Conservation (phyloP, 2,329 filamentous ascomycete species). For the Salinomyces thailandicus region DNA sequence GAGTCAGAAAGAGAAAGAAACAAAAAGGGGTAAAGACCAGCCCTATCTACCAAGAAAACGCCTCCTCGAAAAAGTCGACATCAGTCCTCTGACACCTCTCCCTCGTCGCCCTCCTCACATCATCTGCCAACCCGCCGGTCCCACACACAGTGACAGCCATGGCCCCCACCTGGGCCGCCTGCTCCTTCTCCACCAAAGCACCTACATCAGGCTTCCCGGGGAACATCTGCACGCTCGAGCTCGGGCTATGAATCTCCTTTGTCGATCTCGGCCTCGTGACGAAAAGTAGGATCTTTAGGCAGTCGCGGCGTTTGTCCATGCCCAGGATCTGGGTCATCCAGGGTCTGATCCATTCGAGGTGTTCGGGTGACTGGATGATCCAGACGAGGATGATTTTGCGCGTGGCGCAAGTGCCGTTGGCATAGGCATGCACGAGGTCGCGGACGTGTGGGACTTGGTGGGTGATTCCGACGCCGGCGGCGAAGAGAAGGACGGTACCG, state of each 20-base stretch:
- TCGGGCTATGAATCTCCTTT: constrained; percentile 68
- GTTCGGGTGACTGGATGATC: constrained; percentile 82
- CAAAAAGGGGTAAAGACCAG: too few species aligned
- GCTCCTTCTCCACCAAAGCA: constrained; percentile 70
- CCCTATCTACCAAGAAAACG: constrained; percentile 58
- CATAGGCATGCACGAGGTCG: constrained; percentile 47
- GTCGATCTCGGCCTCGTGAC: constrained; percentile 77
- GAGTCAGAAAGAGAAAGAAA: too few species aligned
- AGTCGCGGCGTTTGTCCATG: constrained; percentile 69
- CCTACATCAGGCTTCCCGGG: constrained; percentile 77
- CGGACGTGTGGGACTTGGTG: constrained; percentile 85
- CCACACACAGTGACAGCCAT: constrained; percentile 81
- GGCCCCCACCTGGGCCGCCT: constrained; percentile 70
- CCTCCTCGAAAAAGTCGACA: constrained; percentile 71
- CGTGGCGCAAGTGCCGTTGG: constrained; percentile 65
- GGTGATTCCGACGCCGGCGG: constrained; percentile 88
- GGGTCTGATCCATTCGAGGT: constrained; percentile 84
- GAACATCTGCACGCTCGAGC: constrained; percentile 78
- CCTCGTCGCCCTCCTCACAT: constrained; percentile 59
- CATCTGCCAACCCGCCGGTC: constrained; percentile 62
- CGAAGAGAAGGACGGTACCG: constrained; percentile 81
- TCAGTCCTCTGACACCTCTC: constrained; percentile 53
- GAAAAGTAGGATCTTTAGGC: constrained; percentile 80
- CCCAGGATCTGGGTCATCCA: constrained; percentile 81
- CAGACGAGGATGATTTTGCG: constrained; percentile 76